Evolutionary conservation across 129 eudicot genomes (phyloP), one percentile per base, ranked within the genome.

Genomic region (Rutidosis leptorrhynchoides): DNA sequence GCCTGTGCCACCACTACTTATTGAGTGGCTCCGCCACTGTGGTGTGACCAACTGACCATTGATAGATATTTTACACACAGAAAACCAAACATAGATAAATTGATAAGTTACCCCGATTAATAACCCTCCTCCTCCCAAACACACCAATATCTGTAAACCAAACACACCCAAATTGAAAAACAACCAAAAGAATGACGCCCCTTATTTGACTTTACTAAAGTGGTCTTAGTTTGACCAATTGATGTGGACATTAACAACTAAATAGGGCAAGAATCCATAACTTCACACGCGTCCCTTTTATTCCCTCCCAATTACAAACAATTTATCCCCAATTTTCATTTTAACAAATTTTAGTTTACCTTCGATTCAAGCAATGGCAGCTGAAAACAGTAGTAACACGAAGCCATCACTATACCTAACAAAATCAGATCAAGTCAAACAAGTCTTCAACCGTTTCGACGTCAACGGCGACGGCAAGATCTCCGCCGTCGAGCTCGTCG

Each of bases 351-450:
- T 58, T 14, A 26, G n/a, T 23, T 22, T 30, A 24, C n/a, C 15
- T 22, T 21, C 0, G 23, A 7, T 6, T 23, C 25, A 22, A 54
- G 24, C 70, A 64, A 64, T 69, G 59, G 73, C 77, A 22, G 23
- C 78, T 0, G 69, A 46, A 42, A 33, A 15, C n/a, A 11, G 46
- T 40, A 11, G 46, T 40, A 40, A 12, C 33, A 65, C 63, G 25
- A 46, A 73, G 62, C 42, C 82, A 4, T 76, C 88, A 0, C 6
- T 75, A 0, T 65, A 35, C 75, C 77, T 84, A 27, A 75, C 82
- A 16, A 68, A 89, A n/a, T 23, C 23, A 5, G 55, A 68, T 32
- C 64, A 68, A 11, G 42, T 68, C 16, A 55, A 68, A 5, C 24
- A 68, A n/a, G 73, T 68, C 3, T 68, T 68, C 73, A 68, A 16